Evolutionary conservation across 805 yeast species (phyloP).

Genomic region (Schwanniomyces vanrijiae): DNA sequence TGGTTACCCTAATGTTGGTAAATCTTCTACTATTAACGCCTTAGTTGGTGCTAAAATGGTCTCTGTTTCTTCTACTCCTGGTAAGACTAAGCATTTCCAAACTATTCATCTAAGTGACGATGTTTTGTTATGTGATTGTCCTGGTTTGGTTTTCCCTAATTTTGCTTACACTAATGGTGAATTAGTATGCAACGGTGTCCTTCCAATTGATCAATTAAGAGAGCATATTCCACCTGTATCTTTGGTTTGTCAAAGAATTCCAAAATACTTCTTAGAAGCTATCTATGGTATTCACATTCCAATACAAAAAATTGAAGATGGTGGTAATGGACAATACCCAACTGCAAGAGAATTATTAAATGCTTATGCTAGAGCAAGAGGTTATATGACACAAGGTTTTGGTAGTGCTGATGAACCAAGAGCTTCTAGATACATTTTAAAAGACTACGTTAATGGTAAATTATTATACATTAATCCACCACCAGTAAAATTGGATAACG

Average conservation of each 20-base stretch:
- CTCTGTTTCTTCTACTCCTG: conserved; percentile 98
- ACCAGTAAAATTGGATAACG: conserved; percentile 59
- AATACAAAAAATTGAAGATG: conserved; percentile 73
- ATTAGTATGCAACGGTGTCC: conserved; percentile 95
- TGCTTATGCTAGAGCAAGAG: conserved; percentile 95
- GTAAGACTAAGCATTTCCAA: conserved; percentile 98
- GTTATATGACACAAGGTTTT: conserved; percentile 95
- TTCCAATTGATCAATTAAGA: conserved; percentile 95
- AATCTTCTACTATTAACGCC: conserved; percentile 97
- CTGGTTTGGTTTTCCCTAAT: conserved; percentile 97
- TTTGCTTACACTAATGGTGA: conserved; percentile 97
- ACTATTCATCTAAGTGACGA: conserved; percentile 82
- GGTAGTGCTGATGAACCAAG: conserved; percentile 96
- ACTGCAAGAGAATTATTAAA: conserved; percentile 85
- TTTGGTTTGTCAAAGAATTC: conserved; percentile 82
- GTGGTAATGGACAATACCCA: conserved; percentile 79
- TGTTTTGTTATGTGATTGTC: conserved; percentile 94
- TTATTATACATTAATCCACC: conserved; percentile 86
- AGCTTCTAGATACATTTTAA: conserved; percentile 87
- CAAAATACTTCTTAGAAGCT: conserved; percentile 86
- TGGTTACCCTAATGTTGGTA: conserved; percentile 91
- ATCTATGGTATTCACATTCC: conserved; percentile 89
- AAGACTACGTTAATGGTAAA: conserved; percentile 94
- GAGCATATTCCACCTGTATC: conserved; percentile 89
- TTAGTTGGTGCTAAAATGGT: conserved; percentile 95